A percentile compares a stretch with the other conserved stretches of the same genome.
These are phyloP conservation scores for Podaxis sp. DNA, from an alignment of 768 basidiomycete genomes.

Conservation along the genomic window DNA sequence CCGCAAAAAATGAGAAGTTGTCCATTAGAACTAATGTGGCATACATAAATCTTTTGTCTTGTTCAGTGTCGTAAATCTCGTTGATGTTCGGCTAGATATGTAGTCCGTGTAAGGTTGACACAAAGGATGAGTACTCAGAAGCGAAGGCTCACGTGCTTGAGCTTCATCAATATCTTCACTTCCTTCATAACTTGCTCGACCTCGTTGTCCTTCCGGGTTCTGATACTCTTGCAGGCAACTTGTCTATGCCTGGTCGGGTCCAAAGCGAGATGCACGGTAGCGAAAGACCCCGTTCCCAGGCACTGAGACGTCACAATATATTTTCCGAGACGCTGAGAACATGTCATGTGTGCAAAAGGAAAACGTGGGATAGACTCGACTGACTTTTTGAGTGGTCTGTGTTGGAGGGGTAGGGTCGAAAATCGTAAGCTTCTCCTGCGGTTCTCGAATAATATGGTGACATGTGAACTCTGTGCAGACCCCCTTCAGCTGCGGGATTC, in stretches of 20 bases:
- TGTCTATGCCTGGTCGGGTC: conserved; percentile 64
- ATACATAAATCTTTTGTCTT: conserved; percentile 59
- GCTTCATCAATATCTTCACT: conserved; percentile 66
- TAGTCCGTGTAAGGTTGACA: background rate
- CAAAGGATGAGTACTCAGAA: background rate
- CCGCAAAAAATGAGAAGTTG: background rate
- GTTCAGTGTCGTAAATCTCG: conserved; percentile 68
- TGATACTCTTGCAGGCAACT: conserved; percentile 84
- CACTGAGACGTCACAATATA: conserved; percentile 79
- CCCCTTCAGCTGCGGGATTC: background rate
- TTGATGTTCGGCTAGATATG: conserved; percentile 74
- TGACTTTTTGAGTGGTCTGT: conserved; percentile 54
- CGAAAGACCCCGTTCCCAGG: conserved; percentile 80
- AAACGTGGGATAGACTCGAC: conserved; percentile 7
- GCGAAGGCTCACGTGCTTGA: conserved; percentile 60
- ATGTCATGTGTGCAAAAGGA: background rate
- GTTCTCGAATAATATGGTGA: conserved; percentile 52
- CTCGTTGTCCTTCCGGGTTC: conserved; percentile 59
- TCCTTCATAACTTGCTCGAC: conserved; percentile 72
- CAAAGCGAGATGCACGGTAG: conserved; percentile 77
- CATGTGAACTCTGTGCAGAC: conserved; percentile 61
- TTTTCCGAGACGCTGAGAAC: conserved; percentile 54
- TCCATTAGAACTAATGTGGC: conserved; percentile 17
- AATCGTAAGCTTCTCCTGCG: conserved; percentile 51
- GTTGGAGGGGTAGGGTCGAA: conserved; percentile 65